phyloP scores from a whole-genome alignment of 2,329 filamentous ascomycete genomes.

The Aureobasidium musti region DNA sequence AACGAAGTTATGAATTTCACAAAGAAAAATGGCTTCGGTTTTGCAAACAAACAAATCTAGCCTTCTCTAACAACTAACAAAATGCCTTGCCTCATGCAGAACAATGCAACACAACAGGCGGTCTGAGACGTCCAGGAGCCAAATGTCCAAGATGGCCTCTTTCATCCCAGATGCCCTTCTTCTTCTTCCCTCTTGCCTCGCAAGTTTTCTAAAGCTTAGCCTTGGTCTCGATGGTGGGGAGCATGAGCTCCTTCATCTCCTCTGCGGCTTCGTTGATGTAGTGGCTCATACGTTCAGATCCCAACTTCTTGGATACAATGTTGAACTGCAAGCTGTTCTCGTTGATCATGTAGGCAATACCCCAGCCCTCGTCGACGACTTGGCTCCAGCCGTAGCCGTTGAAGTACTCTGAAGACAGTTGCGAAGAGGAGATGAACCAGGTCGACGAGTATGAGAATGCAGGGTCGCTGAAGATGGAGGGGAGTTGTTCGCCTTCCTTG shows the following conservation, averaged over 20 bases:
- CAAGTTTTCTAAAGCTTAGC: conserved; percentile 73
- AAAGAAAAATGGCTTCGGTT: not conserved
- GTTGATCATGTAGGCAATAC: conserved; percentile 99
- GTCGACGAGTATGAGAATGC: conserved; percentile 79
- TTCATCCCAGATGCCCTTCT: conserved; percentile 7
- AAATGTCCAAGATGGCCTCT: conserved; percentile 9
- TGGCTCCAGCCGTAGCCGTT: conserved; percentile 99
- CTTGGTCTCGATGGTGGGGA: conserved; percentile 78
- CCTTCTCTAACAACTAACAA: not conserved
- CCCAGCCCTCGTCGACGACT: conserved; percentile 93
- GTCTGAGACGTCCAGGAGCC: conserved; percentile 23
- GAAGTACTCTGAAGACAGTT: conserved; percentile 95
- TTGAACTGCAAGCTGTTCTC: conserved; percentile 99
- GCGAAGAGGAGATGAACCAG: conserved; percentile 87
- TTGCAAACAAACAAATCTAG: conserved; percentile 5
- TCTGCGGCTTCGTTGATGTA: conserved; percentile 91
- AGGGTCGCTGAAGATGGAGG: conserved; percentile 82
- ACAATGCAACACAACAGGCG: conserved; percentile 1
- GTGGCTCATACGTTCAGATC: conserved; percentile 90
- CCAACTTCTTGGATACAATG: conserved; percentile 89
- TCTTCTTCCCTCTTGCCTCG: not conserved
- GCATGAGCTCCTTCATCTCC: conserved; percentile 83
- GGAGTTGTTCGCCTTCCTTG: conserved; percentile 75
- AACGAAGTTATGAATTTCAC: not conserved
- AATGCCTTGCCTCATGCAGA: not conserved